A percentile compares a stretch with the other conserved stretches of the same genome.
Evolutionary conservation across 257 asterid species (phyloP).

Genomic region (Solanum ossicruentum): DNA sequence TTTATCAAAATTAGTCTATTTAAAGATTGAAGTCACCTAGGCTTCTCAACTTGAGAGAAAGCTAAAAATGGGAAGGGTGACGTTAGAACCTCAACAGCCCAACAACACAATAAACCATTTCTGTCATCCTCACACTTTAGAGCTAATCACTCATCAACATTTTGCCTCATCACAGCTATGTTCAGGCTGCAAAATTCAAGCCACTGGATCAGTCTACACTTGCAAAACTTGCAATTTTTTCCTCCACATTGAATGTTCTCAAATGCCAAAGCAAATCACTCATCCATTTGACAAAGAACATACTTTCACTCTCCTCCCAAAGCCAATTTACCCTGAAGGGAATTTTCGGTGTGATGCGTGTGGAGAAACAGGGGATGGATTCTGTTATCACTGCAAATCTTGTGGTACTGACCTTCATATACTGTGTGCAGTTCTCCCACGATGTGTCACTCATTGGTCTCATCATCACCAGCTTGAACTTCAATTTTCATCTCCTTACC

Average conservation of each 20-base stretch:
- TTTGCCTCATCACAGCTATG: conserved; percentile 8
- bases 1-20: not conserved
- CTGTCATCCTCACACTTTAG: conserved; percentile 37
- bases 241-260: conserved; percentile 41
- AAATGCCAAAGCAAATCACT: conserved; percentile 34
- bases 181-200: conserved; percentile 37
- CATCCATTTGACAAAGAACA: conserved; percentile 45
- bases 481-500: conserved; percentile 26
- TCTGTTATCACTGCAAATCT: conserved; percentile 40
- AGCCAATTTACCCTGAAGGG: conserved; percentile 29
- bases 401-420: conserved; percentile 43
- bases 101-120: conserved; percentile 21
- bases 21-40: not conserved
- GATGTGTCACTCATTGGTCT: not conserved
- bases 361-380: conserved; percentile 16
- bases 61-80: not conserved
- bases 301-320: conserved; percentile 18
- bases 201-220: conserved; percentile 22
- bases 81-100: not conserved
- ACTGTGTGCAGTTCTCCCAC: conserved; percentile 36
- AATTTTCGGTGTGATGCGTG: conserved; percentile 38
- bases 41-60: not conserved
- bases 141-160: conserved; percentile 9
- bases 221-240: conserved; percentile 36
- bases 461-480: conserved; percentile 38